Evolutionary conservation across 208 protist genomes (phyloP).

Genomic region (Vickermania spadyakhi): DNA sequence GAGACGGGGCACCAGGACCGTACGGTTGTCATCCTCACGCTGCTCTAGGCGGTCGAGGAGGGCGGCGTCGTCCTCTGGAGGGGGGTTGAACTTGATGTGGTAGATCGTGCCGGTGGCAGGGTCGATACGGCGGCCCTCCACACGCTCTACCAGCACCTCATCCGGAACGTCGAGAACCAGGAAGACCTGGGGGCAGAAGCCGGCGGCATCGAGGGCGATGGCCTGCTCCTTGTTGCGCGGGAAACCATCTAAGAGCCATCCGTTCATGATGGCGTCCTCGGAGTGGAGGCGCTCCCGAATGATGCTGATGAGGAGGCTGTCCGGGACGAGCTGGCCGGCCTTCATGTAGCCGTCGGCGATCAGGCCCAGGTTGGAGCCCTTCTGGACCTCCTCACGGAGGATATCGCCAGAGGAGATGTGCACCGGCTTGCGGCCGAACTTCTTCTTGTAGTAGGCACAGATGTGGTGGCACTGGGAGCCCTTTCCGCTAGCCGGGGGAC

Average conservation of each 20-base stretch:
- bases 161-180: constrained; percentile 71
- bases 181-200: constrained; percentile 55
- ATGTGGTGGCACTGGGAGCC: constrained; percentile 69
- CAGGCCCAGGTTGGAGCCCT: constrained; percentile 44
- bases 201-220: constrained; percentile 43
- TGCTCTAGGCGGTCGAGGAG: constrained; percentile 77
- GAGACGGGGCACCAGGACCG: constrained; percentile 58
- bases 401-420: constrained; percentile 84
- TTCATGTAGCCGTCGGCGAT: constrained; percentile 55
- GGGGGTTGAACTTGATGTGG: constrained; percentile 84
- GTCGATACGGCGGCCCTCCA: constrained; percentile 79
- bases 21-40: constrained; percentile 71
- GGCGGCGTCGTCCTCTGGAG: constrained; percentile 50
- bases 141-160: constrained; percentile 61
- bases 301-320: constrained; percentile 57
- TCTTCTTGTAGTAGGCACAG: constrained; percentile 30
- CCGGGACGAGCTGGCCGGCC: constrained; percentile 59
- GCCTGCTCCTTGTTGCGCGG: constrained; percentile 80
- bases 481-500: constrained; percentile 74
- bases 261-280: constrained; percentile 59
- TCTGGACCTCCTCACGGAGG: constrained; percentile 53
- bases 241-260: constrained; percentile 91
- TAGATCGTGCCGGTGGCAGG: constrained; percentile 77
- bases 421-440: constrained; percentile 31
- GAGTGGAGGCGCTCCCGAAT: constrained; percentile 55